Evolutionary conservation across 345 rosid genomes (phyloP), one percentile per base, ranked within the genome.

Genomic region (Acer negundo): DNA sequence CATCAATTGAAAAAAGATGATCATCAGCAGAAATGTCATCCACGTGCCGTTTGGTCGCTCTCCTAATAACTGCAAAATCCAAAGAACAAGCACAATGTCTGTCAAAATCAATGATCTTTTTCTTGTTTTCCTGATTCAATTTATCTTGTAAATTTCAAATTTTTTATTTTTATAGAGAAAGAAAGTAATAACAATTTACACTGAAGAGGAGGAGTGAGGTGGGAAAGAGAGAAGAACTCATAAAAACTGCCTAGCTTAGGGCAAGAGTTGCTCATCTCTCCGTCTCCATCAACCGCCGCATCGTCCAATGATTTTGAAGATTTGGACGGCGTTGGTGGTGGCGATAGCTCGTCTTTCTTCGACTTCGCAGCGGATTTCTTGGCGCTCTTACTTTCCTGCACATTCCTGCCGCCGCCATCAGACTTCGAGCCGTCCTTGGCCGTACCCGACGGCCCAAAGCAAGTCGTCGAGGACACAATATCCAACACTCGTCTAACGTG

Each of bases 141-240:
- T 46, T 46, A 9, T 20, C 9, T 59, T 7, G 5, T n/a, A 59
- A 20, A 20, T 59, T 24, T 9, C 13, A 40, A 58, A 73, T 40
- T 7, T 24, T 16, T 61, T 23, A 46, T 38, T 15, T 42, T 72
- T 22, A 10, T 11, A 53, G 19, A 26, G 10, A 59, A 7, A 62
- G 42, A 26, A 75, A 68, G 86, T 74, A 69, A 70, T 74, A 63
- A 67, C 24, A 74, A 19, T 79, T n/a, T 91, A 92, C 99, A 89
- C 64, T 91, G 98, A 75, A 96, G 85, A 77, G 98, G 99, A 80
- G 99, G 90, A 86, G 91, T 81, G 69, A 96, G 91, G 84, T 92
- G 97, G 17, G 99, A 86, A 46, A 96, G 92, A 69, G 99, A 96
- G 85, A 96, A 96, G 84, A 96, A 96, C 74, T 94, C 98, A 79